These are phyloP conservation scores for Globisporangium carolinianum DNA, from an alignment of 352 stramenopile genomes.

Conservation along the genomic window DNA sequence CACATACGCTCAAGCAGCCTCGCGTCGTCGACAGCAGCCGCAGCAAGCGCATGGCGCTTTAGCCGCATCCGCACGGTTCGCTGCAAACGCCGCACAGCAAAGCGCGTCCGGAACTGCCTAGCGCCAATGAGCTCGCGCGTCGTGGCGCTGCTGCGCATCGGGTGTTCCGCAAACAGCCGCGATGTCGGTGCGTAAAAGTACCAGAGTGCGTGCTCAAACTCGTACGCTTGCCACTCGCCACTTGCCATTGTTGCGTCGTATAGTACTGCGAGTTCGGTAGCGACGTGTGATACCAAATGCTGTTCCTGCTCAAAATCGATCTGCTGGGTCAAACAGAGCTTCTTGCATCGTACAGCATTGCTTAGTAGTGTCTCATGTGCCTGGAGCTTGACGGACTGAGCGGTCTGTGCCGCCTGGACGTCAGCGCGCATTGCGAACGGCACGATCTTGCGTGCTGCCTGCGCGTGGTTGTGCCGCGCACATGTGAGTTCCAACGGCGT, in stretches of 20 bases:
- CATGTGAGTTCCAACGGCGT: slow-evolving; percentile 42
- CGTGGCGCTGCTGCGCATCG: slow-evolving; percentile 38
- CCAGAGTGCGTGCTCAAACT: slow-evolving; percentile 54
- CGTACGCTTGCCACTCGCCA: slow-evolving; percentile 54
- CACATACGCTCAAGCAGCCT: slow-evolving; percentile 17
- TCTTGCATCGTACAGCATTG: slow-evolving; percentile 29
- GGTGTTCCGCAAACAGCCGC: slow-evolving; percentile 43
- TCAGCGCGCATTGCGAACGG: slow-evolving; percentile 49
- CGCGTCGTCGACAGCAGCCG: slow-evolving; percentile 4
- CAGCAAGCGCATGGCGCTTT: slow-evolving; percentile 8
- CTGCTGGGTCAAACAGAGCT: slow-evolving; percentile 55
- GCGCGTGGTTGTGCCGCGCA: slow-evolving; percentile 44
- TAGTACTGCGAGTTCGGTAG: slow-evolving; percentile 27
- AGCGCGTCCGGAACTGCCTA: slow-evolving; percentile 28
- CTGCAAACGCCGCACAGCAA: slow-evolving; percentile 34
- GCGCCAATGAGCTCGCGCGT: slow-evolving; percentile 34
- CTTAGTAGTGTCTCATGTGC: slow-evolving; percentile 26
- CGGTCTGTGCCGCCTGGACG: slow-evolving; percentile 42
- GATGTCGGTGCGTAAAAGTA: slow-evolving; percentile 39
- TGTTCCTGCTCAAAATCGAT: slow-evolving; percentile 51
- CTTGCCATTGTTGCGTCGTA: slow-evolving; percentile 41
- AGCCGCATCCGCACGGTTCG: slow-evolving; percentile 16
- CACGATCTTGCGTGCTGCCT: slow-evolving; percentile 42
- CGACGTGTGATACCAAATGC: slow-evolving; percentile 42
- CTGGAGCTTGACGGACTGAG: slow-evolving; percentile 31